Conservation (phyloP, 1,284 basidiomycete species). For the Singerocomus rubriflavus region DNA sequence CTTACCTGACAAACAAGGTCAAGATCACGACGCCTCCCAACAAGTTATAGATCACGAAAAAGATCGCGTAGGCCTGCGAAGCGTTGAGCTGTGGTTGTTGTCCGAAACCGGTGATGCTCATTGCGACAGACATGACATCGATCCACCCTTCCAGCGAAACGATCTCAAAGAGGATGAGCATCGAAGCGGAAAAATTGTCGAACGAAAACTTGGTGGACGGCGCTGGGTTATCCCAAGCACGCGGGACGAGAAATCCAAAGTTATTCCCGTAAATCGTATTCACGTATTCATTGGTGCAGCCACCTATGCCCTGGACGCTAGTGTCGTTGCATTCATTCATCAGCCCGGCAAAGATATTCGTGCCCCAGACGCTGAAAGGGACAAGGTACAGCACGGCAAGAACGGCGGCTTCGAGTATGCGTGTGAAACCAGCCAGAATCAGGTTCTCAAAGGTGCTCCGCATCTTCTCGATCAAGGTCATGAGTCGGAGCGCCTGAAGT, state of each 20-base stretch:
- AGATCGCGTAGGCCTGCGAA: conserved; percentile 82
- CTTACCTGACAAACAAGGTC: conserved; percentile 83
- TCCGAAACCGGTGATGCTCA: conserved; percentile 72
- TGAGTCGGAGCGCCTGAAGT: conserved; percentile 83
- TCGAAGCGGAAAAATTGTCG: conserved; percentile 81
- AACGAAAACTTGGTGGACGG: conserved; percentile 88
- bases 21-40: conserved; percentile 90
- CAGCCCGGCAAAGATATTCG: conserved; percentile 88
- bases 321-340: conserved; percentile 87
- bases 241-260: conserved; percentile 74
- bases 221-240: conserved; percentile 86
- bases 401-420: conserved; percentile 88
- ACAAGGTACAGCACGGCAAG: conserved; percentile 96
- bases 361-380: conserved; percentile 96
- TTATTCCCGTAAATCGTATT: conserved; percentile 53
- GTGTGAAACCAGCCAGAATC: conserved; percentile 82
- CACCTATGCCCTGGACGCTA: conserved; percentile 49
- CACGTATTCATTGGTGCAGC: conserved; percentile 78
- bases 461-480: conserved; percentile 87
- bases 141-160: conserved; percentile 97
- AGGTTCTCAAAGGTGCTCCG: conserved; percentile 90
- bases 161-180: conserved; percentile 96
- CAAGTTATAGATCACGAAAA: conserved; percentile 92
- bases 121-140: conserved; percentile 84
- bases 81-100: conserved; percentile 72